Evolutionary conservation across 768 basidiomycete species (phyloP).

Genomic region (Hortiboletus flavorubellus): DNA sequence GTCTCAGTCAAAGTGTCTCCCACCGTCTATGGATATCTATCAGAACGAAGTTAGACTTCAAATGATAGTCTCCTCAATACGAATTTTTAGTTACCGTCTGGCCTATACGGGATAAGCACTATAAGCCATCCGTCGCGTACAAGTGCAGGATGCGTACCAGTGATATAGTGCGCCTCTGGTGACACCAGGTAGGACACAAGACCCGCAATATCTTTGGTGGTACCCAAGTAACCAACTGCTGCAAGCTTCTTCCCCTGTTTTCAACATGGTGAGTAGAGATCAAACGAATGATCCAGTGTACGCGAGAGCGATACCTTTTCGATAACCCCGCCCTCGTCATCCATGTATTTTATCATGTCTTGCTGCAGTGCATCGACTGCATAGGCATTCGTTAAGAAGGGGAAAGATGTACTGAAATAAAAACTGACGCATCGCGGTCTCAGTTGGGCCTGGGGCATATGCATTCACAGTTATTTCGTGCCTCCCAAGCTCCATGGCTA

Average conservation of each 20-base stretch:
- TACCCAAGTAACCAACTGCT: slow-evolving; percentile 24
- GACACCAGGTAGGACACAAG: slow-evolving; percentile 38
- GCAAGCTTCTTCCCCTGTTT: slow-evolving; percentile 11
- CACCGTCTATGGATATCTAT: slow-evolving; percentile 27
- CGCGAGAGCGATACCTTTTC: too few relatives aligned
- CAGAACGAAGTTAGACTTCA: background rate
- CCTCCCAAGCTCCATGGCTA: too few relatives aligned
- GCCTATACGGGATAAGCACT: slow-evolving; percentile 8
- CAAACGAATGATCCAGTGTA: background rate
- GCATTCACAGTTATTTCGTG: too few relatives aligned
- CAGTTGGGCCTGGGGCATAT: too few relatives aligned
- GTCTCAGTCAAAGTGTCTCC: slow-evolving; percentile 23
- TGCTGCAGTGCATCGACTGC: too few relatives aligned
- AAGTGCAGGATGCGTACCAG: slow-evolving; percentile 22
- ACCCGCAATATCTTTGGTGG: slow-evolving; percentile 32
- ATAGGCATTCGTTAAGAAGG: too few relatives aligned
- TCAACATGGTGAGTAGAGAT: background rate
- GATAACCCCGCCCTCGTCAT: too few relatives aligned
- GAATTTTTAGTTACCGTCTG: slow-evolving; percentile 22
- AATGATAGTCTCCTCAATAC: background rate
- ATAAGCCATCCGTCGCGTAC: background rate
- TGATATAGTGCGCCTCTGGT: slow-evolving; percentile 33
- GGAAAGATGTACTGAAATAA: too few relatives aligned
- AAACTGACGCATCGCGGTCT: too few relatives aligned
- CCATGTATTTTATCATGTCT: too few relatives aligned